Percentiles rank a stretch among this genome's conserved stretches.
phyloP scores from a whole-genome alignment of 805 yeast genomes.

The Yarrowia sp. region DNA sequence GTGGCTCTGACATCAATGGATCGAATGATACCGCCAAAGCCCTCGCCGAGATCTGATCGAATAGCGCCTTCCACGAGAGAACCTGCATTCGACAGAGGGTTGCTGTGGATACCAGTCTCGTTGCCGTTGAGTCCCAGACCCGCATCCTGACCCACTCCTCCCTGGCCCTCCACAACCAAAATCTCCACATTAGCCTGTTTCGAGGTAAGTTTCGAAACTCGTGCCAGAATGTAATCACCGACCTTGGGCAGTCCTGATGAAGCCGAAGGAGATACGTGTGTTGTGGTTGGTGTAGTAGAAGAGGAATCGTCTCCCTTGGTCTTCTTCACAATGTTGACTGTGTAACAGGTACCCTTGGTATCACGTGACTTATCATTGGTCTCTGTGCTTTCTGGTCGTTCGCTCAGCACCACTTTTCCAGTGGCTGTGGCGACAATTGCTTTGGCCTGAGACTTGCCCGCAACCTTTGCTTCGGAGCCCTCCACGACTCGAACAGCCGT shows the following conservation, averaged over 20 bases:
- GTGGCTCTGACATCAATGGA: conserved; percentile 87
- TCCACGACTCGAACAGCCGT: conserved; percentile 50
- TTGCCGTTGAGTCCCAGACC: conserved; percentile 63
- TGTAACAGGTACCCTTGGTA: conserved; percentile 16
- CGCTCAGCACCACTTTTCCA: conserved; percentile 47
- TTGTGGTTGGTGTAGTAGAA: background rate
- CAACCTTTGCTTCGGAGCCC: conserved; percentile 18
- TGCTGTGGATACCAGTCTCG: conserved; percentile 34
- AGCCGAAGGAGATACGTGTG: conserved; percentile 28
- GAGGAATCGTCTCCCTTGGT: background rate
- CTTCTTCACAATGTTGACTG: conserved; percentile 4
- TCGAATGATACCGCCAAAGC: conserved; percentile 80
- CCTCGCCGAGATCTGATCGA: conserved; percentile 68
- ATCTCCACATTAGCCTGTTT: conserved; percentile 80
- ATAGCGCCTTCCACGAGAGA: conserved; percentile 27
- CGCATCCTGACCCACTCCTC: conserved; percentile 53
- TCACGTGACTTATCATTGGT: conserved; percentile 31
- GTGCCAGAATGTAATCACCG: conserved; percentile 75
- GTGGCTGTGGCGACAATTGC: conserved; percentile 50
- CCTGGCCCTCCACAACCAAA: conserved; percentile 59
- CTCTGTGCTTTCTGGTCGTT: conserved; percentile 29
- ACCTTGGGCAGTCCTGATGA: conserved; percentile 61
- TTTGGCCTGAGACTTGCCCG: conserved; percentile 22
- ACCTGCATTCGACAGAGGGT: conserved; percentile 32
- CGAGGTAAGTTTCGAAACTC: conserved; percentile 61